Evolutionary conservation across 345 rosid genomes (phyloP).

Genomic region (Angophora floribunda): DNA sequence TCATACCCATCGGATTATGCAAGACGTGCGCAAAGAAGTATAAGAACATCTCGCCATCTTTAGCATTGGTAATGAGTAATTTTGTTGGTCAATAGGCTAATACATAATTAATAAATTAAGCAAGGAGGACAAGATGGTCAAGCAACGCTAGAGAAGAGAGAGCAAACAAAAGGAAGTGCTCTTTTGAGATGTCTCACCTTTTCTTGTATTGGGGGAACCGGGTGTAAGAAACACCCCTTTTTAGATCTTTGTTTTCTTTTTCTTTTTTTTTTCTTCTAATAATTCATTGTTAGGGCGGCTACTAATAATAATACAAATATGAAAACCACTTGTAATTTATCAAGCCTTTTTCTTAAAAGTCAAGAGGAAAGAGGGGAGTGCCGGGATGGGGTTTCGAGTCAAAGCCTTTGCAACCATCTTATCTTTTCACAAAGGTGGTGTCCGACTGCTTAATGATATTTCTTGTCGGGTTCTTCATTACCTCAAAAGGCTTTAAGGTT

Average conservation of each 20-base stretch:
- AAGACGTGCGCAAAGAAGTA: neutral
- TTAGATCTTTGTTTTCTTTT: neutral
- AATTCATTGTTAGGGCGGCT: conserved; percentile 31
- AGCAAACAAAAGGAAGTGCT: conserved; percentile 2
- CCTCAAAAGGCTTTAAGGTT: neutral
- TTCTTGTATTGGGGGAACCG: conserved; percentile 9
- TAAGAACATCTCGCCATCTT: neutral
- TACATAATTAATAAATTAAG: neutral
- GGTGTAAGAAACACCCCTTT: neutral
- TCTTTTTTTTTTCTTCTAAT: neutral
- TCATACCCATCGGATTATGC: too few relatives aligned
- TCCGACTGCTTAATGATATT: neutral
- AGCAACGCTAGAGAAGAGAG: neutral
- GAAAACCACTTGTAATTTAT: neutral
- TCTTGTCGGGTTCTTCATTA: neutral
- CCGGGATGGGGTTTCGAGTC: neutral
- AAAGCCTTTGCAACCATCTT: neutral
- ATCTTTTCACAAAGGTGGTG: neutral
- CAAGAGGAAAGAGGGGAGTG: neutral
- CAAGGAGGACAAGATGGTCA: neutral
- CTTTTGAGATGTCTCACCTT: neutral
- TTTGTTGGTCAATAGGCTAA: rapidly evolving
- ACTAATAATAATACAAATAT: neutral
- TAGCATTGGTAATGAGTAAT: neutral
- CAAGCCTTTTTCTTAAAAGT: neutral